These are phyloP conservation scores for Sclerotinia subarctica DNA, from an alignment of 2,329 filamentous ascomycete species.

Conservation along the genomic window DNA sequence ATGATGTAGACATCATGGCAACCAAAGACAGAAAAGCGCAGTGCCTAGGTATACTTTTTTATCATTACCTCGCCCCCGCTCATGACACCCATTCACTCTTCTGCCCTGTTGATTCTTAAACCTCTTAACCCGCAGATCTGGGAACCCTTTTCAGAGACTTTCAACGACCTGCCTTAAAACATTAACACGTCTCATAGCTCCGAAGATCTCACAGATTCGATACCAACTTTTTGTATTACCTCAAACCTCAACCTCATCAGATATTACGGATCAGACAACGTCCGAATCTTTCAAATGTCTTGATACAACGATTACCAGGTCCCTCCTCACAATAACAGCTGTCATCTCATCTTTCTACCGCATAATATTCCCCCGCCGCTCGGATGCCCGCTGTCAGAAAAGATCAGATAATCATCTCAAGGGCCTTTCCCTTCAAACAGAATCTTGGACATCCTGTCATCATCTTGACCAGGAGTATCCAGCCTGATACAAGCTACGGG, in stretches of 20 bases:
- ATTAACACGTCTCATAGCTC: slow-evolving; percentile 13
- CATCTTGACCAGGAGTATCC: slow-evolving; percentile 36
- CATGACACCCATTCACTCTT: slow-evolving; percentile 11
- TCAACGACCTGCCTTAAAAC: slow-evolving; percentile 18
- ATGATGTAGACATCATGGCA: slow-evolving; percentile 4
- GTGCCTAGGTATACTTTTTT: neutral
- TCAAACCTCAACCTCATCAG: slow-evolving; percentile 14
- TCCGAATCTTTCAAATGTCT: slow-evolving; percentile 11
- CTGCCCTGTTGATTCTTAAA: slow-evolving; percentile 21
- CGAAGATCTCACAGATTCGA: slow-evolving; percentile 11
- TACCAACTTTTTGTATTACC: neutral
- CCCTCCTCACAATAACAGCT: neutral
- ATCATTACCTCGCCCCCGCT: neutral
- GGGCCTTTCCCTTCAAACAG: slow-evolving; percentile 47
- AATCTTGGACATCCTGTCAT: slow-evolving; percentile 39
- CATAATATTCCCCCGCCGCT: slow-evolving; percentile 37
- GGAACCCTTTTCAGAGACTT: neutral
- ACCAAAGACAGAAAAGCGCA: slow-evolving; percentile 1
- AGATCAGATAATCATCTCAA: slow-evolving; percentile 51
- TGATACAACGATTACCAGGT: slow-evolving; percentile 12
- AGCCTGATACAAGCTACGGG: slow-evolving; percentile 41
- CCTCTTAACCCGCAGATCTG: slow-evolving; percentile 16
- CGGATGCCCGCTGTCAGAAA: slow-evolving; percentile 54
- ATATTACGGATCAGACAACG: slow-evolving; percentile 17
- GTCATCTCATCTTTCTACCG: slow-evolving; percentile 11